Evolutionary conservation across 139 green algal species (phyloP).

Genomic region (Nannochloris sp.): DNA sequence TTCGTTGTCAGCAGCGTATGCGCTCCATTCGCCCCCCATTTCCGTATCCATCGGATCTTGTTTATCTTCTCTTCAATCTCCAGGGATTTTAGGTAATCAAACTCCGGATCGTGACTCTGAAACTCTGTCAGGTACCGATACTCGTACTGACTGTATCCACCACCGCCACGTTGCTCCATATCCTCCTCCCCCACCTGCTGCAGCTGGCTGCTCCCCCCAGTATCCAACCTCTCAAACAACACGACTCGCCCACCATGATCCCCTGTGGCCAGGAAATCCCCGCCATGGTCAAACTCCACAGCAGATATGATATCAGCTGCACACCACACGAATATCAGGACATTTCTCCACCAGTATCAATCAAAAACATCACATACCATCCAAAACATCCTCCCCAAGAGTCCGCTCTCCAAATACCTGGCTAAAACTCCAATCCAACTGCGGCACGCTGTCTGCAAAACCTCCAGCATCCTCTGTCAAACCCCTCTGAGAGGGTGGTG

Average conservation of each 20-base stretch:
- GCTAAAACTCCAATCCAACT: conserved; percentile 82
- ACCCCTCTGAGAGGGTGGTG: not conserved
- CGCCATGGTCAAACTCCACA: conserved; percentile 90
- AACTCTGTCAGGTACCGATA: conserved; percentile 98
- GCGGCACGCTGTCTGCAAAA: not conserved
- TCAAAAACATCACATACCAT: conserved; percentile 51
- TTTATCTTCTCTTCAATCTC: conserved; percentile 99
- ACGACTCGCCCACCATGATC: conserved; percentile 94
- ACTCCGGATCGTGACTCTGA: conserved; percentile 97
- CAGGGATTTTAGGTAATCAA: conserved; percentile 97
- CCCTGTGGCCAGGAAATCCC: conserved; percentile 88
- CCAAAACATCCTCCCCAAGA: conserved; percentile 89
- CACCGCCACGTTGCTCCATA: conserved; percentile 18
- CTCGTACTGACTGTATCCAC: conserved; percentile 41
- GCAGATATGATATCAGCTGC: conserved; percentile 98
- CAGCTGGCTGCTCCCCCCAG: not conserved
- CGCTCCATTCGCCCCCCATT: not conserved
- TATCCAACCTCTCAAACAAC: conserved; percentile 76
- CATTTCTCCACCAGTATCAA: not conserved
- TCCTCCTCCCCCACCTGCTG: not conserved
- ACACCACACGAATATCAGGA: not conserved
- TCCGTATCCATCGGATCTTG: conserved; percentile 81
- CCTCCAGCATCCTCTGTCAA: too few relatives aligned
- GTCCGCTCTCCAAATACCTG: conserved; percentile 95
- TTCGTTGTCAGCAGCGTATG: conserved; percentile 67